These are phyloP conservation scores for Cucurbitaria berberidis DNA, from an alignment of 2,329 filamentous ascomycete genomes.

Conservation along the genomic window DNA sequence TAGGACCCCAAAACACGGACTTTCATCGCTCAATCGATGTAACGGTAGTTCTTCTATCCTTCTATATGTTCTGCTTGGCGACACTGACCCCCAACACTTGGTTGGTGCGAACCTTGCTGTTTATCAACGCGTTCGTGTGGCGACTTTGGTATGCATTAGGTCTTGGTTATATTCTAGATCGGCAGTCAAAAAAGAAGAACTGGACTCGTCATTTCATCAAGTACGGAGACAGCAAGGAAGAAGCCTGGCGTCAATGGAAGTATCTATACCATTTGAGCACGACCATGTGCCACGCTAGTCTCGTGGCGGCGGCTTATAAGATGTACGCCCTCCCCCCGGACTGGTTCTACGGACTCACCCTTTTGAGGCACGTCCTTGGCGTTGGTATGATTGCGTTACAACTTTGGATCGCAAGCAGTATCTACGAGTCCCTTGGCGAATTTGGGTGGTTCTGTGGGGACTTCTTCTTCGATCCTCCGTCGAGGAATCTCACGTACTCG, in stretches of 20 bases:
- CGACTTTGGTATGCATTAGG: slow-evolving; percentile 91
- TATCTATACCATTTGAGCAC: slow-evolving; percentile 92
- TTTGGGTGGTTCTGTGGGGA: slow-evolving; percentile 99
- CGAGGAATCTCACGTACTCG: slow-evolving; percentile 84
- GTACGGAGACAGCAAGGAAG: slow-evolving; percentile 85
- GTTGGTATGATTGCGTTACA: slow-evolving; percentile 82
- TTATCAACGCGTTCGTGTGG: slow-evolving; percentile 80
- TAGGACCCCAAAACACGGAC: slow-evolving; percentile 85
- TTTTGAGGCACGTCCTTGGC: slow-evolving; percentile 87
- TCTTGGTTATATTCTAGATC: slow-evolving; percentile 81
- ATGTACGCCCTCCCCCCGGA: slow-evolving; percentile 88
- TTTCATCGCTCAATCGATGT: slow-evolving; percentile 86
- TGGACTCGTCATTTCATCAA: slow-evolving; percentile 99
- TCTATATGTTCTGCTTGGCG: slow-evolving; percentile 77
- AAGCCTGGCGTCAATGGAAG: slow-evolving; percentile 99
- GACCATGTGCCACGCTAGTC: slow-evolving; percentile 86
- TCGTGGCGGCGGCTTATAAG: slow-evolving; percentile 92
- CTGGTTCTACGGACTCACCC: slow-evolving; percentile 84
- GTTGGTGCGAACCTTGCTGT: slow-evolving; percentile 77
- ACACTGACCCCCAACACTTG: slow-evolving; percentile 78
- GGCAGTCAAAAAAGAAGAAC: slow-evolving; percentile 87
- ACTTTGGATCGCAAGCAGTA: slow-evolving; percentile 89
- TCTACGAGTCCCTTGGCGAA: slow-evolving; percentile 94
- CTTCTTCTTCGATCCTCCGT: slow-evolving; percentile 92
- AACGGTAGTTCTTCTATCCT: slow-evolving; percentile 75